Evolutionary conservation across 1,284 basidiomycete genomes (phyloP).

Genomic region (Laetiporus sulphureus): DNA sequence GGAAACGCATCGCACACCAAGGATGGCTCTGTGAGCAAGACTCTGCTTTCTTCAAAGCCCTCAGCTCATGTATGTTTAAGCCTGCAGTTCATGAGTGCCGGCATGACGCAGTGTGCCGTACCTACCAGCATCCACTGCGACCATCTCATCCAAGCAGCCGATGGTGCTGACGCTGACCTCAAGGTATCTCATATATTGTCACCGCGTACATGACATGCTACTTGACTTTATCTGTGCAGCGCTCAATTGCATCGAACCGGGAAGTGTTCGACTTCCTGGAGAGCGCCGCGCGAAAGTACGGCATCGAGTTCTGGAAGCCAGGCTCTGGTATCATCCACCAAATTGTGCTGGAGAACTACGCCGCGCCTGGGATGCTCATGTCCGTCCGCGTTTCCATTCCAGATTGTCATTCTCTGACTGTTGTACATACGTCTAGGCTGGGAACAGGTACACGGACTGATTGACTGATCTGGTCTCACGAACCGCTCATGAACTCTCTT

Average conservation of each 20-base stretch:
- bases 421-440: slow-evolving; percentile 39
- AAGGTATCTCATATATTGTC: too few species aligned
- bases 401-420: neutral
- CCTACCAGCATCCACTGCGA: slow-evolving; percentile 92
- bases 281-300: slow-evolving; percentile 93
- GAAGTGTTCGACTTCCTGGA: slow-evolving; percentile 99
- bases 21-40: slow-evolving; percentile 68
- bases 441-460: slow-evolving; percentile 57
- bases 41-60: neutral
- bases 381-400: slow-evolving; percentile 27
- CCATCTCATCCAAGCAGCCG: slow-evolving; percentile 89
- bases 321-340: slow-evolving; percentile 97
- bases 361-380: slow-evolving; percentile 85
- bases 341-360: slow-evolving; percentile 97
- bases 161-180: slow-evolving; percentile 80
- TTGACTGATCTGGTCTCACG: slow-evolving; percentile 18
- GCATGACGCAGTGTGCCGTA: slow-evolving; percentile 80
- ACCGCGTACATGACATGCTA: too few species aligned
- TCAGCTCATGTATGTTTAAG: slow-evolving; percentile 31
- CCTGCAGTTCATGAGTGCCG: slow-evolving; percentile 98
- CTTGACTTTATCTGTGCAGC: slow-evolving; percentile 42
- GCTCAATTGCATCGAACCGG: slow-evolving; percentile 84
- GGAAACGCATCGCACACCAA: too few species aligned
- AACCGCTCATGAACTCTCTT: neutral
- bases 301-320: slow-evolving; percentile 93